These are phyloP conservation scores for Xerocomus tenax DNA, from an alignment of 1,284 basidiomycete species.

Conservation along the genomic window DNA sequence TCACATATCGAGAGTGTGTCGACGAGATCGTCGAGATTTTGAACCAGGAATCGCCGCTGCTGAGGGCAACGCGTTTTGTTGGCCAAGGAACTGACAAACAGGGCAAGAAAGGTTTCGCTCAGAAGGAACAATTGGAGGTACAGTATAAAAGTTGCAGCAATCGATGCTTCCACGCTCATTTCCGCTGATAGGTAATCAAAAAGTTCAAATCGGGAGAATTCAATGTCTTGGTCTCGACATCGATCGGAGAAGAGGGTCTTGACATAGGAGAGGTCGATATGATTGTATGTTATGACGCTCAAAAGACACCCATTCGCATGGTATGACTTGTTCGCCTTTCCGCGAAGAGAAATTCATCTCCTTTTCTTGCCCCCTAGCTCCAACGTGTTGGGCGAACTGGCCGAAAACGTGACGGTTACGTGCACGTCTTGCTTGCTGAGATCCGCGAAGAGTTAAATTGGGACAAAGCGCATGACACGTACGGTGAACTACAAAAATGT, in stretches of 20 bases:
- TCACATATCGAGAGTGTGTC: constrained; percentile 80
- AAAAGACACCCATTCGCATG: constrained; percentile 94
- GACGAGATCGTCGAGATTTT: constrained; percentile 82
- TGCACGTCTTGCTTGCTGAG: constrained; percentile 90
- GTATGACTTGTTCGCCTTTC: constrained; percentile 38
- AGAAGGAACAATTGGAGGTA: constrained; percentile 87
- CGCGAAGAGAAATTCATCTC: constrained; percentile 1
- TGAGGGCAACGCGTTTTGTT: constrained; percentile 78
- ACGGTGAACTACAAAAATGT: constrained; percentile 83
- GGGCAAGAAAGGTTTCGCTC: constrained; percentile 80
- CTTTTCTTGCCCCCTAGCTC: constrained; percentile 44
- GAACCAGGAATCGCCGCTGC: constrained; percentile 62
- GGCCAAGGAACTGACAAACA: constrained; percentile 84
- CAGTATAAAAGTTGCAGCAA: constrained; percentile 4
- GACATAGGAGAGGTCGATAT: constrained; percentile 99
- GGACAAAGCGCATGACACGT: constrained; percentile 81
- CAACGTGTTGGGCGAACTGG: constrained; percentile 96
- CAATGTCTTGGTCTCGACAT: constrained; percentile 93
- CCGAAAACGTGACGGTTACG: constrained; percentile 81
- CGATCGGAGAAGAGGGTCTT: constrained; percentile 97
- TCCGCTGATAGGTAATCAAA: constrained; percentile 56
- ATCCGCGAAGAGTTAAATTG: constrained; percentile 88
- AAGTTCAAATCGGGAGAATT: constrained; percentile 83
- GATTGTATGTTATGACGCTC: constrained; percentile 94
- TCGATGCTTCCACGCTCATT: constrained; percentile 3